These are phyloP conservation scores for Aspergillus sp. DNA, from an alignment of 2,329 filamentous ascomycete genomes.

Conservation along the genomic window DNA sequence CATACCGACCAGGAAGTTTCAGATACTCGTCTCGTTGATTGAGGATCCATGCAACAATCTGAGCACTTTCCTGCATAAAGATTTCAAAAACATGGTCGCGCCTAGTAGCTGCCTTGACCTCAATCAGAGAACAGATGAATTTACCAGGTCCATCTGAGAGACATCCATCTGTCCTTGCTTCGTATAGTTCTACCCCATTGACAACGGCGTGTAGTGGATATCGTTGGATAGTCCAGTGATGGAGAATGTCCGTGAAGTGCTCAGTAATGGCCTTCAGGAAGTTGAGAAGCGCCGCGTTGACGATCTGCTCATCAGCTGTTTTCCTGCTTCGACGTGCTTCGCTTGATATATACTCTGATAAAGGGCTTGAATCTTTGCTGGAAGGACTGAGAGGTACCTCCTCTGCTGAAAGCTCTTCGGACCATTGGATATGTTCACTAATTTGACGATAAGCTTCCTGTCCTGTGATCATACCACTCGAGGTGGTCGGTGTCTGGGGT, in stretches of 20 bases:
- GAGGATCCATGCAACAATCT: neutral
- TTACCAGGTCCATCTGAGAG: neutral
- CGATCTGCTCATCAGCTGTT: too few species aligned
- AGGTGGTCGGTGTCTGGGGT: too few species aligned
- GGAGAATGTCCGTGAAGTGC: neutral
- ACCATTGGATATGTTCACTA: too few species aligned
- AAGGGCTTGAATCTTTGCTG: too few species aligned
- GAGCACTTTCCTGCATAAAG: conserved; percentile 1
- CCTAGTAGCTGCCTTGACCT: neutral
- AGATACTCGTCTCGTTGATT: neutral
- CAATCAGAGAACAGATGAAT: neutral
- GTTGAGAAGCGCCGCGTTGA: neutral
- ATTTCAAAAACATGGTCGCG: neutral
- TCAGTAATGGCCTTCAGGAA: neutral
- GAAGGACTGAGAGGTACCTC: too few species aligned
- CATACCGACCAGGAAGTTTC: neutral
- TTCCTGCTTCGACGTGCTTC: too few species aligned
- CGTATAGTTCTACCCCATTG: neutral
- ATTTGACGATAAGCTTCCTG: too few species aligned
- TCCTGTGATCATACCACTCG: too few species aligned
- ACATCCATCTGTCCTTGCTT: neutral
- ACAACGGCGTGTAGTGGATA: neutral
- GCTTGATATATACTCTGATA: too few species aligned
- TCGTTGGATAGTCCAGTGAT: neutral
- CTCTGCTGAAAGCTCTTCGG: too few species aligned